phyloP scores from a whole-genome alignment of 1,284 basidiomycete species.

The Naganishia sp. region DNA sequence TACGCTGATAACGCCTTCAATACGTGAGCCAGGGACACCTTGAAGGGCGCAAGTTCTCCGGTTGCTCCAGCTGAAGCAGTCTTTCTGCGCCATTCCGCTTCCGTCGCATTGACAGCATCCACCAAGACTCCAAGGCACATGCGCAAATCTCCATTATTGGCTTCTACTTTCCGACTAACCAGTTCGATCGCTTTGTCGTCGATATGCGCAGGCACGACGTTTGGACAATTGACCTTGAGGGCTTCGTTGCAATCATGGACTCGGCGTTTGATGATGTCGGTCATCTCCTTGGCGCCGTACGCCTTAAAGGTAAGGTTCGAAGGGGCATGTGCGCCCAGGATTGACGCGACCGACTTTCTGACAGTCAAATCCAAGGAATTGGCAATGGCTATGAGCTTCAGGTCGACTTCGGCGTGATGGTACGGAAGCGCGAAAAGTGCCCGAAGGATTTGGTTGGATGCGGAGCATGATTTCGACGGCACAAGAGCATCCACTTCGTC shows the following conservation, averaged over 20 bases:
- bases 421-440: constrained; percentile 51
- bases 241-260: constrained; percentile 37
- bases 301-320: constrained; percentile 50
- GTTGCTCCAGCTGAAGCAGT: constrained; percentile 31
- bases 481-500: constrained; percentile 55
- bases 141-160: constrained; percentile 54
- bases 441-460: constrained; percentile 43
- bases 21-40: constrained; percentile 25
- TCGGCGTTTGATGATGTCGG: constrained; percentile 48
- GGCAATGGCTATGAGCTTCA: constrained; percentile 53
- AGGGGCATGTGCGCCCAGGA: constrained; percentile 39
- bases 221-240: constrained; percentile 18
- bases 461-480: constrained; percentile 38
- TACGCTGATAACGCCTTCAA: constrained; percentile 49
- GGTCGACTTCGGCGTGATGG: constrained; percentile 33
- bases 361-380: constrained; percentile 54
- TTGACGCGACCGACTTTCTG: constrained; percentile 44
- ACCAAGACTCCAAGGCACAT: constrained; percentile 53
- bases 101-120: constrained; percentile 48
- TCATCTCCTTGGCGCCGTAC: constrained; percentile 50
- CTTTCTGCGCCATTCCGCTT: constrained; percentile 52
- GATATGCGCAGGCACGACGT: constrained; percentile 39
- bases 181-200: constrained; percentile 52
- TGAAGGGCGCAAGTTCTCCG: constrained; percentile 43
- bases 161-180: constrained; percentile 52